Percentiles rank a stretch among this genome's conserved stretches.
phyloP scores from a whole-genome alignment of 1,284 basidiomycete genomes.

The Puccinia hordei region DNA sequence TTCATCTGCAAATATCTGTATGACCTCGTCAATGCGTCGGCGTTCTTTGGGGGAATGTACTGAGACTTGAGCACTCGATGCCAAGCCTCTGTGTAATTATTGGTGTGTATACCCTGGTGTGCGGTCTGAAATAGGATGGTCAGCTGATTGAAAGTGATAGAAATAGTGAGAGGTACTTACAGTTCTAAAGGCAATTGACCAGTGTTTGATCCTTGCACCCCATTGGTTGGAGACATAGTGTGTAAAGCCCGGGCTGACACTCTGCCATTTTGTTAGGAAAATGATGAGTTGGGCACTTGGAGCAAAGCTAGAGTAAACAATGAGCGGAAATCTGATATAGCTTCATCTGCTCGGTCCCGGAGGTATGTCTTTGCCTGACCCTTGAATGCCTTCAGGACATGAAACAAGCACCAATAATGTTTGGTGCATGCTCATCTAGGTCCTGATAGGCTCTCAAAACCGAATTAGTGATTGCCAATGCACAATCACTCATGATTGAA shows the following conservation, averaged over 20 bases:
- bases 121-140: neutral
- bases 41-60: neutral
- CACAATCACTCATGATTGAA: neutral
- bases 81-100: neutral
- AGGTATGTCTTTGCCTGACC: neutral
- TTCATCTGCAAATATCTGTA: neutral
- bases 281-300: neutral
- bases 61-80: neutral
- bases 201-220: neutral
- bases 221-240: too few relatives aligned
- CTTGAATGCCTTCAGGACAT: slow-evolving; percentile 1
- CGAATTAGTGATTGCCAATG: neutral
- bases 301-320: neutral
- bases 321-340: neutral
- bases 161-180: neutral
- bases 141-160: neutral
- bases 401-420: neutral
- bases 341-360: neutral
- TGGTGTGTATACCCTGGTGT: neutral
- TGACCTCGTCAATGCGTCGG: neutral
- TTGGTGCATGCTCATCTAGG: neutral
- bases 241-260: neutral
- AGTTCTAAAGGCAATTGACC: neutral
- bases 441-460: neutral
- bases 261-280: neutral